These are phyloP conservation scores for Iris macrosiphon DNA, from an alignment of 106 monocot species.

Conservation along the genomic window DNA sequence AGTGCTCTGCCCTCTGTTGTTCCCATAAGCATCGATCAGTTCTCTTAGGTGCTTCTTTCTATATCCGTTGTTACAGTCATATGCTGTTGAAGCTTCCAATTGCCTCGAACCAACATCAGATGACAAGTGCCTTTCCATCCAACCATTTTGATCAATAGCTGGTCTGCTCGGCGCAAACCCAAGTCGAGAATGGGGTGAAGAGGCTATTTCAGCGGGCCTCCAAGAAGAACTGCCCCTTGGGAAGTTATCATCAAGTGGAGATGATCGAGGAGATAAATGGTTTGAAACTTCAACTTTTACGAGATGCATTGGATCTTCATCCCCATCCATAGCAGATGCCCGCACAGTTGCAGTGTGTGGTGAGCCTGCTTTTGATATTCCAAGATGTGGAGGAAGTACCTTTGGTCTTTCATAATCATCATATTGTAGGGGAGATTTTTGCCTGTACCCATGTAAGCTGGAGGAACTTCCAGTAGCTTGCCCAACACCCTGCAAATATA, in stretches of 20 bases:
- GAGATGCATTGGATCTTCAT: constrained; percentile 16
- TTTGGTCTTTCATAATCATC: constrained; percentile 29
- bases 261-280: constrained; percentile 28
- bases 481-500: constrained; percentile 19
- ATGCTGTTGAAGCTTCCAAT: constrained; percentile 7
- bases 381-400: constrained; percentile 13
- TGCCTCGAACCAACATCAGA: constrained; percentile 14
- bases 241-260: constrained; percentile 34
- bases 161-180: constrained; percentile 26
- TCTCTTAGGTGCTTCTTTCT: constrained; percentile 50
- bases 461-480: constrained; percentile 27
- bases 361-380: constrained; percentile 15
- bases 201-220: constrained; percentile 23
- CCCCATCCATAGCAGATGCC: constrained; percentile 11
- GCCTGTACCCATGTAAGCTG: constrained; percentile 15
- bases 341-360: constrained; percentile 1
- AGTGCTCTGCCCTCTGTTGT: constrained; percentile 31
- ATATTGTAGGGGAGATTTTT: constrained; percentile 15
- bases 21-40: constrained; percentile 87
- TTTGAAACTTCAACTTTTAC: constrained; percentile 21
- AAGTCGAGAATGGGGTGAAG: constrained; percentile 29
- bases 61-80: constrained; percentile 27
- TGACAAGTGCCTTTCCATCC: constrained; percentile 24
- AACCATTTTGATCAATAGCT: constrained; percentile 24
- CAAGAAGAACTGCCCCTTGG: constrained; percentile 22